These are phyloP conservation scores for Takakia lepidozioides DNA, from an alignment of 225 moss, liverwort and hornwort species.

Conservation along the genomic window DNA sequence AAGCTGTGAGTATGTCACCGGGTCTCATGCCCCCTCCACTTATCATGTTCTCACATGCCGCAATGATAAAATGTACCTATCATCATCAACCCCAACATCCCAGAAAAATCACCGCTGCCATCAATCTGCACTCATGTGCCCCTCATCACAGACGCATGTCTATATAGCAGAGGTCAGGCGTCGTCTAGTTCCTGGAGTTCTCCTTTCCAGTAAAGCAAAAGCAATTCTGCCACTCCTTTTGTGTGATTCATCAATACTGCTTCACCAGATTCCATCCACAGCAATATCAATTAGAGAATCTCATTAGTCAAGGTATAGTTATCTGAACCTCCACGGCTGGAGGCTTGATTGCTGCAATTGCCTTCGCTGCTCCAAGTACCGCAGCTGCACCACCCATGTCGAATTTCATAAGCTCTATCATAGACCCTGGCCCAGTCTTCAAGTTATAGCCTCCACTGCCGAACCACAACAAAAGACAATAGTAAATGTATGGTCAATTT, in stretches of 20 bases:
- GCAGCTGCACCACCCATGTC: slow-evolving; percentile 99
- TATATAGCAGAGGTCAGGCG: too few species aligned
- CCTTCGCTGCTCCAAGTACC: slow-evolving; percentile 84
- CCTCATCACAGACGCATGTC: too few species aligned
- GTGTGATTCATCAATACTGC: too few species aligned
- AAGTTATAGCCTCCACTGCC: slow-evolving; percentile 91
- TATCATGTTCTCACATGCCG: slow-evolving; percentile 99
- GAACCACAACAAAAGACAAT: background rate
- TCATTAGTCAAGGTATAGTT: background rate
- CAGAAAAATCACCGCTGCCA: too few species aligned
- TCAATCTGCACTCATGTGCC: too few species aligned
- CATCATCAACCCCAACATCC: slow-evolving; percentile 1
- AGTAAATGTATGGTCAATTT: too few species aligned
- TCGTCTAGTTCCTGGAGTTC: too few species aligned
- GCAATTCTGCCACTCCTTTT: too few species aligned
- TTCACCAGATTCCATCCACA: too few species aligned
- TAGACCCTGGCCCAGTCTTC: slow-evolving; percentile 78
- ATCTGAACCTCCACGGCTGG: slow-evolving; percentile 67
- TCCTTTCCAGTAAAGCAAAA: too few species aligned
- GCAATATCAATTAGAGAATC: too few species aligned
- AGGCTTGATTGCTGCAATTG: slow-evolving; percentile 78
- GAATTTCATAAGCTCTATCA: slow-evolving; percentile 98
- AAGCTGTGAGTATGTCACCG: slow-evolving; percentile 90
- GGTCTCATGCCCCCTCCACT: slow-evolving; percentile 99
- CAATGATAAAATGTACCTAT: slow-evolving; percentile 85